phyloP scores from a whole-genome alignment of 768 basidiomycete genomes.

The Mycena galericulata region DNA sequence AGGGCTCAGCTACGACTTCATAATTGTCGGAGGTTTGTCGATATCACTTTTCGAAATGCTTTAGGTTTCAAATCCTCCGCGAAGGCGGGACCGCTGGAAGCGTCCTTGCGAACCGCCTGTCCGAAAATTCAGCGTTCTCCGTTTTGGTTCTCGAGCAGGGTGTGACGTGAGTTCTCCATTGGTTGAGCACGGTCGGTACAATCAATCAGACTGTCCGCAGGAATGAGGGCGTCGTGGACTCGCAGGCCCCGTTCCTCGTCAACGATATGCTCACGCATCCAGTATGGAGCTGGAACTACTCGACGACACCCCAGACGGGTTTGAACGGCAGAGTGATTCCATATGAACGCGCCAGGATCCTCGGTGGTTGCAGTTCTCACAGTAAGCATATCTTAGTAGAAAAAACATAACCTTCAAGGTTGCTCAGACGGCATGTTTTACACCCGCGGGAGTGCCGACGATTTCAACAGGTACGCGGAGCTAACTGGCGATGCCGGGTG shows the following conservation, averaged over 20 bases:
- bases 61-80: not conserved
- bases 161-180: slow-evolving; percentile 27
- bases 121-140: slow-evolving; percentile 35
- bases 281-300: slow-evolving; percentile 41
- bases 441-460: slow-evolving; percentile 46
- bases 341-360: slow-evolving; percentile 24
- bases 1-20: slow-evolving; percentile 42
- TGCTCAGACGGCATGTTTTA: slow-evolving; percentile 45
- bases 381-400: slow-evolving; percentile 34
- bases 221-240: slow-evolving; percentile 26
- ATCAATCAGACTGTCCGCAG: slow-evolving; percentile 5
- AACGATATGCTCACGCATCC: slow-evolving; percentile 14
- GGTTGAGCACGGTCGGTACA: no score
- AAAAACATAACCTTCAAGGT: not conserved
- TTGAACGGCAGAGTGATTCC: slow-evolving; percentile 25
- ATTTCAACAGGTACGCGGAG: slow-evolving; percentile 45
- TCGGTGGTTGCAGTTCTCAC: slow-evolving; percentile 48
- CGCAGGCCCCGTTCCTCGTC: slow-evolving; percentile 32
- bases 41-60: not conserved
- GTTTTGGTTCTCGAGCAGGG: slow-evolving; percentile 44
- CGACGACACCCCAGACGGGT: slow-evolving; percentile 35
- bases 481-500: slow-evolving; percentile 49
- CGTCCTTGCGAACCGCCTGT: slow-evolving; percentile 42
- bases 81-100: slow-evolving; percentile 45
- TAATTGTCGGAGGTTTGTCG: slow-evolving; percentile 50